Conservation (phyloP, 805 yeast species). For the Allodekkera sacchari region DNA sequence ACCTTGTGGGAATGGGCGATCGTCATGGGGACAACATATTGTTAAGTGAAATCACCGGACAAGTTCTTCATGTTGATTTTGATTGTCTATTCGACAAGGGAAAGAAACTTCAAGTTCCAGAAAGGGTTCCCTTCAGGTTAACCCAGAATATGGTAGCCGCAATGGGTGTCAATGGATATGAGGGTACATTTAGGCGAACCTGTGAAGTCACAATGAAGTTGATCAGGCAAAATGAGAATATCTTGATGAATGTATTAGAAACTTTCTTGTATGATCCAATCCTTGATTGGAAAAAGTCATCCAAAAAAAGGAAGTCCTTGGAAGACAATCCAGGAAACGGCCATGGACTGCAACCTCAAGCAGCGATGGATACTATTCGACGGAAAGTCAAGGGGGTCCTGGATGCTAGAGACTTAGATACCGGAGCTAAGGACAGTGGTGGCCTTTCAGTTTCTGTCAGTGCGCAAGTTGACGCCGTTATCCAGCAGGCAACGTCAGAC, state of each 20-base stretch:
- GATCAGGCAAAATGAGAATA: slow-evolving; percentile 70
- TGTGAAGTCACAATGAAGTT: slow-evolving; percentile 76
- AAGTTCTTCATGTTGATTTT: slow-evolving; percentile 87
- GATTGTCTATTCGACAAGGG: slow-evolving; percentile 93
- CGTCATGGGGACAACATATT: slow-evolving; percentile 91
- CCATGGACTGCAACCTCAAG: slow-evolving; percentile 43
- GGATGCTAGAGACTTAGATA: slow-evolving; percentile 47
- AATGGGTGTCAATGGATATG: slow-evolving; percentile 74
- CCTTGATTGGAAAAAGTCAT: slow-evolving; percentile 54
- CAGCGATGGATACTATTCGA: slow-evolving; percentile 63
- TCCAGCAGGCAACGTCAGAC: slow-evolving; percentile 69
- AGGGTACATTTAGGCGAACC: slow-evolving; percentile 79
- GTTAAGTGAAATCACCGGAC: slow-evolving; percentile 65
- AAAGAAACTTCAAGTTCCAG: slow-evolving; percentile 68
- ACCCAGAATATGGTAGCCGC: slow-evolving; percentile 89
- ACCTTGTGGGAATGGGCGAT: slow-evolving; percentile 90
- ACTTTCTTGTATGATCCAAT: slow-evolving; percentile 90
- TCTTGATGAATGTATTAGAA: slow-evolving; percentile 83
- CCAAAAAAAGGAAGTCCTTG: slow-evolving; percentile 12
- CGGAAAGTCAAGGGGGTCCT: slow-evolving; percentile 78
- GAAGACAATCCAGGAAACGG: slow-evolving; percentile 27
- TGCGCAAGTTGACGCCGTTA: slow-evolving; percentile 86
- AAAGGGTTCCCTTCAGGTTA: slow-evolving; percentile 86
- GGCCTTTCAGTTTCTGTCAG: slow-evolving; percentile 83
- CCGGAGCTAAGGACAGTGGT: slow-evolving; percentile 27